Base-by-base conservation (phyloP, 164 flowering plant genomes). In the Liquidambar formosana region DNA sequence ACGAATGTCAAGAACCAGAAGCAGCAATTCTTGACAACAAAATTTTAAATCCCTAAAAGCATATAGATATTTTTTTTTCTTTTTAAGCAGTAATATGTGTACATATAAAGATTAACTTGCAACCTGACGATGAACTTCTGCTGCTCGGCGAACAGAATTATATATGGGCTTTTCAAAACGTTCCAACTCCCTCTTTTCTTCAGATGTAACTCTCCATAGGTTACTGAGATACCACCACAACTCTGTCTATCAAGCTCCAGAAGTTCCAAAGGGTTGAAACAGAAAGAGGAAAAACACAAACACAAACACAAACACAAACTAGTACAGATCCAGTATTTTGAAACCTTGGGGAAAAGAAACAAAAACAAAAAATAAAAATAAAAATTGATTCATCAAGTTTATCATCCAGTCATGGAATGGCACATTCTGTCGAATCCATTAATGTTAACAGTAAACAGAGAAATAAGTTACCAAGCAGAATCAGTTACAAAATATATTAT, bases 111-210 rank as follows among this genome's bases (percentile, higher is more conserved):
- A 65, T 23, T 2, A n/a, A 28, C n/a, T 28, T 58, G 12, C 68
- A 71, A 94, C 99, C 99, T 95, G 97, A 58, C 99, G 96, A 80
- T 93, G 99, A 79, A 95, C 99, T 83, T 95, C 99, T 33, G 99
- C 99, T 65, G 99, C 99, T 71, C 80, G 93, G 38, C 97, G 97
- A 72, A 95, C 85, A 25, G 96, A 83, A 76, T 91, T 90, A 48
- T 93, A 91, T 14, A 85, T 79, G 43, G 97, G 99, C 68, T 91
- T 91, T 66, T 93, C 85, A 23, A 93, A 83, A 66, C 97, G 93
- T 79, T 95, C 99, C 78, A 95, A 62, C 75, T 93, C 97, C 71
- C 97, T 86, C 81, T 91, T 95, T 79, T 95, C 99, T 78, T 91
- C 97, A 65, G 99, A 93, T 63, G 97, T 95, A 41, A 87, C 84